Conservation (phyloP, 371 early-diverging fungal species). For the Capillidium heterosporum region DNA sequence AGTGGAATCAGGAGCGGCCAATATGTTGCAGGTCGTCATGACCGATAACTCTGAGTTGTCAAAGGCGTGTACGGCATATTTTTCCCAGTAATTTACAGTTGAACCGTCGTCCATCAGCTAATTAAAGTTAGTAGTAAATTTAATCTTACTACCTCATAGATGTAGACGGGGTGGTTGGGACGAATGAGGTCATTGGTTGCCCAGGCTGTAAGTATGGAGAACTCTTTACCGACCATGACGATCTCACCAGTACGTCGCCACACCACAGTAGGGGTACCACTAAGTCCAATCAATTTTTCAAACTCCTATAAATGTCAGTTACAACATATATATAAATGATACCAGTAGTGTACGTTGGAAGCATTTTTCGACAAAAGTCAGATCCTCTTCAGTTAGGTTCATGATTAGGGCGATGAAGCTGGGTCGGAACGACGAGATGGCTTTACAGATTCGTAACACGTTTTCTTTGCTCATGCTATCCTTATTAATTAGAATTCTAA, state of each 20-base stretch:
- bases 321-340: slow-evolving; percentile 7
- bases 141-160: slow-evolving; percentile 33
- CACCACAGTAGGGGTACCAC: slow-evolving; percentile 90
- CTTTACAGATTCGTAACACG: slow-evolving; percentile 67
- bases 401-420: slow-evolving; percentile 75
- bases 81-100: slow-evolving; percentile 84
- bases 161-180: slow-evolving; percentile 52
- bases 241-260: slow-evolving; percentile 90
- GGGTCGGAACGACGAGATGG: slow-evolving; percentile 74
- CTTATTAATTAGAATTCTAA: background rate
- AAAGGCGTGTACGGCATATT: slow-evolving; percentile 73
- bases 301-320: slow-evolving; percentile 38
- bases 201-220: slow-evolving; percentile 76
- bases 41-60: slow-evolving; percentile 69
- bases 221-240: slow-evolving; percentile 78
- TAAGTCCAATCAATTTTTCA: slow-evolving; percentile 70
- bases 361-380: slow-evolving; percentile 85
- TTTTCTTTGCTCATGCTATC: slow-evolving; percentile 64
- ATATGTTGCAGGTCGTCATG: slow-evolving; percentile 53
- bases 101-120: slow-evolving; percentile 75
- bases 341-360: slow-evolving; percentile 69
- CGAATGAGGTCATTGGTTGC: slow-evolving; percentile 36
- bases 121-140: background rate
- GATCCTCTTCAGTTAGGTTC: slow-evolving; percentile 76
- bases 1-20: slow-evolving; percentile 19